Conservation (phyloP, 495 filamentous ascomycete genomes). For the Poronia punctata region DNA sequence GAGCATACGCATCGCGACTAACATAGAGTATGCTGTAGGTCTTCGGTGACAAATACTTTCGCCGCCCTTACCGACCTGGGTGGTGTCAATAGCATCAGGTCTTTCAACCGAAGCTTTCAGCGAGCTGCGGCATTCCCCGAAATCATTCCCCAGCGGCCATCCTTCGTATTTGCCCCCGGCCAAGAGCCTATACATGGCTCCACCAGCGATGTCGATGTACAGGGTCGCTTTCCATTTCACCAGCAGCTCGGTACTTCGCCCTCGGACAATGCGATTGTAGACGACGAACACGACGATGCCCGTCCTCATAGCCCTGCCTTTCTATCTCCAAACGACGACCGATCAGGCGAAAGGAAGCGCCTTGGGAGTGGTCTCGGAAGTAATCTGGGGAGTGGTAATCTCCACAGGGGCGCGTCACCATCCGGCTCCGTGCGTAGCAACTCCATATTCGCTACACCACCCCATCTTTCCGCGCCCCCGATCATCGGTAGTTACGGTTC, state of each 20-base stretch:
- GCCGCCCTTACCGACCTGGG: constrained; percentile 67
- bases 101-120: constrained; percentile 91
- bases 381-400: no score
- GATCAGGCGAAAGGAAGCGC: constrained; percentile 35
- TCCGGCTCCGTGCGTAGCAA: constrained; percentile 25
- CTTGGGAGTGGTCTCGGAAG: no score
- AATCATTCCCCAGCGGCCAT: constrained; percentile 66
- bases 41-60: constrained; percentile 69
- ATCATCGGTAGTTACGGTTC: constrained; percentile 63
- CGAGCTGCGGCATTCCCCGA: constrained; percentile 85
- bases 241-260: constrained; percentile 31
- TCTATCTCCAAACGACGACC: constrained; percentile 25
- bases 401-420: constrained; percentile 25
- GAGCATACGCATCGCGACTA: neutral
- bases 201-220: constrained; percentile 26
- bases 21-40: constrained; percentile 32
- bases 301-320: constrained; percentile 16
- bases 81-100: constrained; percentile 88
- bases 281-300: constrained; percentile 14
- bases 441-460: constrained; percentile 55
- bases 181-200: constrained; percentile 29
- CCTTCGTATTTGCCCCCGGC: constrained; percentile 55
- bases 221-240: constrained; percentile 32
- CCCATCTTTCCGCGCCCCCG: constrained; percentile 57
- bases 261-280: constrained; percentile 9